A percentile compares a stretch with the other conserved stretches of the same genome.
phyloP scores from a whole-genome alignment of 2,329 filamentous ascomycete species.

The Eurotiales sp. region DNA sequence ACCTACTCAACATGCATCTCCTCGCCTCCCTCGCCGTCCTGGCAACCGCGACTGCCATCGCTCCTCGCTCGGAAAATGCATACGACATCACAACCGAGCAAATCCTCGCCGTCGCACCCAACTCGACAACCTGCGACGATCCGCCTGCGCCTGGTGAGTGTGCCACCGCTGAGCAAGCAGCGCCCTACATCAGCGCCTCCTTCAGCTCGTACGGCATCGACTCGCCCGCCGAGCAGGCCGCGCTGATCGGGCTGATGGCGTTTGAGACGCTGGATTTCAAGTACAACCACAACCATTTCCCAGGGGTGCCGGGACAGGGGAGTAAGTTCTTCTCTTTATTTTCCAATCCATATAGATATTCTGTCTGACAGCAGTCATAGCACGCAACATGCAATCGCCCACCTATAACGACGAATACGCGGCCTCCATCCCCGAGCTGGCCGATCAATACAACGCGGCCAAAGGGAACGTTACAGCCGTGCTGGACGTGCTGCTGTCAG shows the following conservation, averaged over 20 bases:
- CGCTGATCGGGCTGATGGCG: constrained; percentile 65
- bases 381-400: constrained; percentile 62
- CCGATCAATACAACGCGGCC: constrained; percentile 28
- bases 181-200: constrained; percentile 52
- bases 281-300: constrained; percentile 66
- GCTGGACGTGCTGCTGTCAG: constrained; percentile 48
- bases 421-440: constrained; percentile 42
- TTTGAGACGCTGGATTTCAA: constrained; percentile 68
- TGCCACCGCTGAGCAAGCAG: constrained; percentile 60
- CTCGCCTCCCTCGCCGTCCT: constrained; percentile 17
- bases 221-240: constrained; percentile 60
- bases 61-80: background rate
- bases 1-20: constrained; percentile 11
- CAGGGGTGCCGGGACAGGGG: constrained; percentile 66
- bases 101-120: constrained; percentile 52
- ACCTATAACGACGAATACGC: constrained; percentile 56
- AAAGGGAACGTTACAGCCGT: constrained; percentile 41
- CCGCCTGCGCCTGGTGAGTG: constrained; percentile 55
- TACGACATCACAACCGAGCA: constrained; percentile 25
- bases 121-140: constrained; percentile 51
- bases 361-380: too few species aligned
- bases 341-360: too few species aligned
- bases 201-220: constrained; percentile 58
- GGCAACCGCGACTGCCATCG: constrained; percentile 1
- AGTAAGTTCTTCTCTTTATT: constrained; percentile 39